Evolutionary conservation across 2,329 filamentous ascomycete genomes (phyloP).

Genomic region (Aspergillus japonicus): DNA sequence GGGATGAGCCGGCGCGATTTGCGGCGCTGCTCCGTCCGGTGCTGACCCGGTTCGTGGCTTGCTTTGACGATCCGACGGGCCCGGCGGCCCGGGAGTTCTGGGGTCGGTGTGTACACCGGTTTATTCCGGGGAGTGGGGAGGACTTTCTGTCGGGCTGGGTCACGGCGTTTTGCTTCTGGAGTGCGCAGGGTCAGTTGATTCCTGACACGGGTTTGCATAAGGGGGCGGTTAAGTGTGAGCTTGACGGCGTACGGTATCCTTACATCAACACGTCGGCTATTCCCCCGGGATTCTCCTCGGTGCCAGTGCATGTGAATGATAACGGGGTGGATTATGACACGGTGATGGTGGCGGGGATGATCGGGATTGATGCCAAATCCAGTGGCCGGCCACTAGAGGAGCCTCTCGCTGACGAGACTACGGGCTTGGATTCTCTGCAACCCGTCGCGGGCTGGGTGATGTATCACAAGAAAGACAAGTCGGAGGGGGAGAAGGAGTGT

Average conservation of each 20-base stretch:
- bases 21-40: conserved; percentile 46
- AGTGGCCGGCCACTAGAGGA: background rate
- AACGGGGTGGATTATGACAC: background rate
- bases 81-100: conserved; percentile 13
- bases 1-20: conserved; percentile 44
- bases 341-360: background rate
- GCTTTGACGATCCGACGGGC: conserved; percentile 8
- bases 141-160: conserved; percentile 49
- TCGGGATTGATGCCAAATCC: background rate
- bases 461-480: background rate
- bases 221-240: background rate
- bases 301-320: background rate
- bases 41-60: conserved; percentile 44
- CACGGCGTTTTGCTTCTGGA: conserved; percentile 51
- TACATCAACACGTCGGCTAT: background rate
- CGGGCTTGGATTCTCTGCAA: background rate
- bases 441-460: background rate
- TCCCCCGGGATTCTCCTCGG: background rate
- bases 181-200: conserved; percentile 31
- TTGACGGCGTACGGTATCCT: background rate
- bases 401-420: background rate
- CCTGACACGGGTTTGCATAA: conserved; percentile 7
- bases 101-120: conserved; percentile 21
- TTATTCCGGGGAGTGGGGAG: conserved; percentile 34
- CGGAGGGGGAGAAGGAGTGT: too few relatives aligned